A percentile compares a stretch with the other conserved stretches of the same genome.
These are phyloP conservation scores for Eutypa lata DNA, from an alignment of 2,329 filamentous ascomycete genomes.

Conservation along the genomic window DNA sequence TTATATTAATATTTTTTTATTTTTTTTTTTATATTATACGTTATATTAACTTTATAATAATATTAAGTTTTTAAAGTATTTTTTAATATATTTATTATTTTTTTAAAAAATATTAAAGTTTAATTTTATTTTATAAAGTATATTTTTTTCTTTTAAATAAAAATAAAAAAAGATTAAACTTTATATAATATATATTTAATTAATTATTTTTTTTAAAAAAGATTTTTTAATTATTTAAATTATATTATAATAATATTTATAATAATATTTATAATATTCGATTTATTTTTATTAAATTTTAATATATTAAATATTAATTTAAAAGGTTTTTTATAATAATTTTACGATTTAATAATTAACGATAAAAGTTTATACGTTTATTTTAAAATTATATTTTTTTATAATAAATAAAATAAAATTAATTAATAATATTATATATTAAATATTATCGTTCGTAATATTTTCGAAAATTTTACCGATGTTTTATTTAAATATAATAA, in stretches of 20 bases:
- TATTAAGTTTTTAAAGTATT: neutral
- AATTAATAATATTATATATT: too few species aligned
- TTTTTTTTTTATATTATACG: neutral
- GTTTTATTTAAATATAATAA: neutral
- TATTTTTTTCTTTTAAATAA: neutral
- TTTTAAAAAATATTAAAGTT: neutral
- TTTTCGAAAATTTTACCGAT: too few species aligned
- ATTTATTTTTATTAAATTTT: neutral
- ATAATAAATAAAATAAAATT: neutral
- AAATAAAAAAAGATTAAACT: neutral
- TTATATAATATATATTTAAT: neutral
- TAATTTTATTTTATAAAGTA: neutral
- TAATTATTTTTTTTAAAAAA: neutral
- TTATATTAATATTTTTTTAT: neutral
- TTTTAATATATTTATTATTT: neutral
- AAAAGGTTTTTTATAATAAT: neutral
- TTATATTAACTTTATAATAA: neutral
- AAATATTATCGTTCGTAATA: too few species aligned
- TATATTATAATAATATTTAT: neutral
- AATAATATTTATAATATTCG: neutral
- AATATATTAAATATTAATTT: neutral
- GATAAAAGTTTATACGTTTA: neutral
- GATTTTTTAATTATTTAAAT: neutral
- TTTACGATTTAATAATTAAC: neutral
- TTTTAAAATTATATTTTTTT: neutral